A percentile compares a stretch with the other conserved stretches of the same genome.
Conservation (phyloP, 768 basidiomycete genomes). For the Mycena rebaudengoi region DNA sequence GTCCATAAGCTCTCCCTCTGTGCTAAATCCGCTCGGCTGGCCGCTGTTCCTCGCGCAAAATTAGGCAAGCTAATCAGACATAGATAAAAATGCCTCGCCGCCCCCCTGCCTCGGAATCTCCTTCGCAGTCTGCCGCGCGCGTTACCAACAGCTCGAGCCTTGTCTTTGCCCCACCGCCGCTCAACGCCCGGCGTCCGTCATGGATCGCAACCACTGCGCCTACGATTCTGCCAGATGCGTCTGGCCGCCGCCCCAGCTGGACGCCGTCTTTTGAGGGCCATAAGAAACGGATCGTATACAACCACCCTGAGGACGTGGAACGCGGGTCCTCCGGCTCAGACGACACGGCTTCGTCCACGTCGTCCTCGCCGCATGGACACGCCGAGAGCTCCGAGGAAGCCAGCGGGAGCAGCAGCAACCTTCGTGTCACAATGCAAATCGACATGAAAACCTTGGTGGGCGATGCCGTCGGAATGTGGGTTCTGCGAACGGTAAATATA, state of each 20-base stretch:
- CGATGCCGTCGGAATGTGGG: constrained; percentile 86
- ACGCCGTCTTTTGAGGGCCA: constrained; percentile 1
- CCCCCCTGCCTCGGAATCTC: background rate
- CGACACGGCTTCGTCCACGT: background rate
- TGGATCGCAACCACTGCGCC: background rate
- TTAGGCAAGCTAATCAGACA: background rate
- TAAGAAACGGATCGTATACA: constrained; percentile 9
- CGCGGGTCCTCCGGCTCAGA: constrained; percentile 5
- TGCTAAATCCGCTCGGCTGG: no score
- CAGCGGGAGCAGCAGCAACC: no score
- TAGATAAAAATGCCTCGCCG: background rate
- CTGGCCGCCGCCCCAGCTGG: constrained; percentile 21
- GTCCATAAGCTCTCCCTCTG: background rate
- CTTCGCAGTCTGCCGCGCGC: background rate
- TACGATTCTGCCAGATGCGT: background rate
- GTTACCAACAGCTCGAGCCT: background rate
- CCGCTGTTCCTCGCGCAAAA: background rate
- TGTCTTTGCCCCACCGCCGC: constrained; percentile 15
- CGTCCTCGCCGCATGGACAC: background rate
- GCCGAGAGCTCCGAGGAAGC: constrained; percentile 57
- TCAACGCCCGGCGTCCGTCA: background rate
- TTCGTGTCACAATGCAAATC: constrained; percentile 70
- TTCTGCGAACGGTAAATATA: constrained; percentile 23
- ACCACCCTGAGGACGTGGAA: constrained; percentile 1
- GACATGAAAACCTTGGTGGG: constrained; percentile 84